A percentile compares a stretch with the other conserved stretches of the same genome.
Evolutionary conservation across 2,329 filamentous ascomycete genomes (phyloP).

Genomic region (Botryotinia calthae): DNA sequence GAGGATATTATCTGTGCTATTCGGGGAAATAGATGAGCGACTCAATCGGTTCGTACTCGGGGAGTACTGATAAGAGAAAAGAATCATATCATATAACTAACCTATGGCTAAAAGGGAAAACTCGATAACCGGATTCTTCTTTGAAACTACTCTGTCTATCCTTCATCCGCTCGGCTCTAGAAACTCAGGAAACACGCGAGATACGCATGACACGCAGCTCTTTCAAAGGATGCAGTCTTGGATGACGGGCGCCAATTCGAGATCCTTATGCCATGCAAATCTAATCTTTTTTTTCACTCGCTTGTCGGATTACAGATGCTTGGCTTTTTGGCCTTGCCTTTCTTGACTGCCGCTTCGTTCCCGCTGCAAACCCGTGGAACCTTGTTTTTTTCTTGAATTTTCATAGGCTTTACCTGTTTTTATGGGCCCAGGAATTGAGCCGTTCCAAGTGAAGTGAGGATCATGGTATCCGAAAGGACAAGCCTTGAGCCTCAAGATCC

Average conservation of each 20-base stretch:
- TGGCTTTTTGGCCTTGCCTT: slow-evolving; percentile 5
- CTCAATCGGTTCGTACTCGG: not conserved
- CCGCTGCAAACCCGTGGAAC: not conserved
- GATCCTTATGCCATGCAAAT: not conserved
- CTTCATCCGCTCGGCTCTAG: not conserved
- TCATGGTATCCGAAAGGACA: not conserved
- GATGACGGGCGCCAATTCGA: slow-evolving; percentile 4
- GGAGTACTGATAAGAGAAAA: not conserved
- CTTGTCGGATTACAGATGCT: not conserved
- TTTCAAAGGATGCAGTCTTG: not conserved
- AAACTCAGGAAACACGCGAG: not conserved
- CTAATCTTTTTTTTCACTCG: not conserved
- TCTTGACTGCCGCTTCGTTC: slow-evolving; percentile 7
- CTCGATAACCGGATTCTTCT: not conserved
- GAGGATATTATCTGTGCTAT: not conserved
- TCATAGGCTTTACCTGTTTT: not conserved
- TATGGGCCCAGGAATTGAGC: not conserved
- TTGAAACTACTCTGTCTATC: not conserved
- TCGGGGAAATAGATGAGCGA: slow-evolving; percentile 7
- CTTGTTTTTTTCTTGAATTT: not conserved
- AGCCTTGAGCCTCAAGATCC: slow-evolving; percentile 11
- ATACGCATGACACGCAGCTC: not conserved
- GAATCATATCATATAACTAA: too few species aligned
- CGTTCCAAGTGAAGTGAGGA: not conserved
- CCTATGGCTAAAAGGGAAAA: not conserved